Evolutionary conservation across 75 land plant species (phyloP), one percentile per base, ranked within the genome.

Genomic region (Cryptomeria japonica): DNA sequence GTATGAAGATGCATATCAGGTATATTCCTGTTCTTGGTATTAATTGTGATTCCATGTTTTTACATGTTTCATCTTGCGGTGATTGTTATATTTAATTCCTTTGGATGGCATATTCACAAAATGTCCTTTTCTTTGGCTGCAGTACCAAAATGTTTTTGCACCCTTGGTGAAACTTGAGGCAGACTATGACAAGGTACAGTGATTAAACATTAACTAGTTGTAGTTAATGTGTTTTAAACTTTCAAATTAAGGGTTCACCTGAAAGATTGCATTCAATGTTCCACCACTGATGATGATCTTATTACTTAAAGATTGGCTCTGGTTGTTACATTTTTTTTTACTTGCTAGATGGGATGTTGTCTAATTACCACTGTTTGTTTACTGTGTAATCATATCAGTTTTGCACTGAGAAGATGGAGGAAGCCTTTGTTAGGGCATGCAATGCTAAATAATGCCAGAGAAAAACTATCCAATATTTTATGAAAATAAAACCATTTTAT

Each of bases 1-100:
- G 84, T 98, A 98, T 91, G 99, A 97, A 90, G 99, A 98, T 93
- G 99, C 99, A n/a, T 98, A 98, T 88, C 99, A 98, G 99, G 99
- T 95, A 68, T 32, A 18, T 64, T 18, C 6, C 18, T 34, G 41
- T 9, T 44, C 28, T 22, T 84, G 36, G 47, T 41, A 39, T 37
- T 18, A 37, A 46, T 37, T 80, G 31, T 38, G 3, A 19, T 39
- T 22, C 22, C 10, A 8, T 10, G 41, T 4, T 28, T 3, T 46
- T 82, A 28, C 84, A 53, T 84, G 10, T 13, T 44, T 55, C 31
- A 68, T 51, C 10, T 32, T 37, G 14, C 7, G 16, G 6, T 36
- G 3, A 5, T 14, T 84, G 8, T 55, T 51, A 84, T 15, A 55
- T 16, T 55, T 55, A 5, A 0, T 5, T 34, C 38, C 31, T 12